These are phyloP conservation scores for Osmozyma mogii DNA, from an alignment of 805 yeast species.

Conservation along the genomic window DNA sequence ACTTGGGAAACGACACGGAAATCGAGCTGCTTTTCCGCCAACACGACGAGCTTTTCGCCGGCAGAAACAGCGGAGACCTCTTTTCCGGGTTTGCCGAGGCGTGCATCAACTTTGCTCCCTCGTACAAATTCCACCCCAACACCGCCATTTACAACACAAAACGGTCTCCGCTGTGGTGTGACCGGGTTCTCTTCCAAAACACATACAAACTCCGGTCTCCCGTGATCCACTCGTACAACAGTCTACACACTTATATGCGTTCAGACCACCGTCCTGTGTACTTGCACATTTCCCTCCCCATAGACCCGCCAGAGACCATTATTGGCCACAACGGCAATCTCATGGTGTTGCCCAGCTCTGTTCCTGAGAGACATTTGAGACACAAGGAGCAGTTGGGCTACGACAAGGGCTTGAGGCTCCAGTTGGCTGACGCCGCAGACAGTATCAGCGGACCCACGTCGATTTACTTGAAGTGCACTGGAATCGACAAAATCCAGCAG, in stretches of 20 bases:
- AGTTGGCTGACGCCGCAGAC: conserved; percentile 5
- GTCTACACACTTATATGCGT: conserved; percentile 38
- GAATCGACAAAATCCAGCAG: conserved; percentile 21
- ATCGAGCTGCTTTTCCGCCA: conserved; percentile 17
- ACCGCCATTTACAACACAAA: conserved; percentile 46
- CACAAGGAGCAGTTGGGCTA: too few relatives aligned
- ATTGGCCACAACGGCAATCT: conserved; percentile 11
- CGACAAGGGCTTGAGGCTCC: too few relatives aligned
- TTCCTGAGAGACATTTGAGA: too few relatives aligned
- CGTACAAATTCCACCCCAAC: conserved; percentile 59
- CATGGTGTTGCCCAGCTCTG: conserved; percentile 9
- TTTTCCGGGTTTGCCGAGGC: conserved; percentile 64
- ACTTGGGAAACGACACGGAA: conserved; percentile 1
- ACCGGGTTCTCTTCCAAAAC: conserved; percentile 57
- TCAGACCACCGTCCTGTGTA: conserved; percentile 84
- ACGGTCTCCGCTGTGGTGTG: conserved; percentile 87
- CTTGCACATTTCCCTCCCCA: conserved; percentile 42
- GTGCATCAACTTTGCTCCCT: conserved; percentile 62
- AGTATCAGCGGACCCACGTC: conserved; percentile 33
- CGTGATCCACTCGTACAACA: conserved; percentile 36
- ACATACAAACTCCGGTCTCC: conserved; percentile 25
- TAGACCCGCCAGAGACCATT: conserved; percentile 23
- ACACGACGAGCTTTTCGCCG: conserved; percentile 45
- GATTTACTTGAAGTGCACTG: conserved; percentile 28
- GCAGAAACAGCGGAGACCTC: conserved; percentile 34